Evolutionary conservation across 2,329 filamentous ascomycete genomes (phyloP).

Genomic region (Polytolypa hystricis): DNA sequence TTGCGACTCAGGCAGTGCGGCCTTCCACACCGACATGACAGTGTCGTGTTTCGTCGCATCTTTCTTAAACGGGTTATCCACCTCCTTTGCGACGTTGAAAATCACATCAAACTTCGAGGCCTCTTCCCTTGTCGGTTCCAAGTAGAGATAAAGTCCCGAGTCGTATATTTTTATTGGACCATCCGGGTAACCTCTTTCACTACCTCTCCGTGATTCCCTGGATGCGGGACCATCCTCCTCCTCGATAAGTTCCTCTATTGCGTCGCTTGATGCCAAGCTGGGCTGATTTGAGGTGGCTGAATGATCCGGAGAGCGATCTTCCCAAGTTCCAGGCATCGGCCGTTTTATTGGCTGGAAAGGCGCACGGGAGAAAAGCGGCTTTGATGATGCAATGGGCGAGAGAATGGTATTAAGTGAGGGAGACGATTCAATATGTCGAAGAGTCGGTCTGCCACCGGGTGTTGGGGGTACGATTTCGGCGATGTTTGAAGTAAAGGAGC

Average conservation of each 20-base stretch:
- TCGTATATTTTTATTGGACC: conserved; percentile 55
- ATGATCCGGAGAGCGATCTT: conserved; percentile 20
- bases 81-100: conserved; percentile 55
- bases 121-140: conserved; percentile 51
- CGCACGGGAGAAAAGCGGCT: conserved; percentile 12
- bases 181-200: conserved; percentile 52
- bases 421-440: conserved; percentile 53
- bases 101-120: conserved; percentile 51
- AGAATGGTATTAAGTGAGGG: conserved; percentile 46
- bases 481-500: conserved; percentile 37
- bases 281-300: conserved; percentile 18
- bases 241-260: conserved; percentile 39
- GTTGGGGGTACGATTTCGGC: conserved; percentile 48
- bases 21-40: conserved; percentile 38
- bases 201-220: conserved; percentile 50
- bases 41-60: conserved; percentile 24
- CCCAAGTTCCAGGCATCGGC: conserved; percentile 19
- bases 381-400: conserved; percentile 39
- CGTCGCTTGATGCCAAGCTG: conserved; percentile 16
- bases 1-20: conserved; percentile 29
- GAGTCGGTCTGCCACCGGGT: conserved; percentile 41
- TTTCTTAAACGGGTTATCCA: conserved; percentile 46
- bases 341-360: conserved; percentile 22
- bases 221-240: conserved; percentile 32
- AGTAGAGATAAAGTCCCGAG: conserved; percentile 49